Evolutionary conservation across 208 protist genomes (phyloP), one percentile per base, ranked within the genome.

Genomic region (Leptomonas seymouri): DNA sequence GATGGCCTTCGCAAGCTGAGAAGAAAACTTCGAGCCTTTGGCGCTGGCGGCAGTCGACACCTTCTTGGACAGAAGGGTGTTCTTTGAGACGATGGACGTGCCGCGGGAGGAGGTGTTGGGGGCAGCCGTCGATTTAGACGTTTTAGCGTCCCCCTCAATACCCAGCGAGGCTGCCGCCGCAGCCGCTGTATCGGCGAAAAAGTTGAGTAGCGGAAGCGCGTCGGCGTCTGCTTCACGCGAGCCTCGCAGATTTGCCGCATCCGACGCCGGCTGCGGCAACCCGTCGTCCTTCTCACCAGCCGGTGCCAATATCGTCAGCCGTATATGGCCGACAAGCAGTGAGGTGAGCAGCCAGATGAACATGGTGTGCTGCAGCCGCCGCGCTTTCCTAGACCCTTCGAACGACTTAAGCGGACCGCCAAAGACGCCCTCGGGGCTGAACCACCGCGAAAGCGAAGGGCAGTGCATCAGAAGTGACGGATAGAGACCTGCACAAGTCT

Each of bases 391-490:
- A 14, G 68, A 23, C 1, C 62, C 63, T 36, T 70, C 63, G 46
- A 70, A 48, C 1, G 30, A 41, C 21, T 53, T 48, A 3, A 18
- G 39, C 0, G 71, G 48, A 1, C 56, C 63, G 45, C 54, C 39
- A 55, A 76, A 76, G 48, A 76, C 31, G 57, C 74, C 74, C 16
- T 73, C 67, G 3, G 74, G 42, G 12, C 27, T 71, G 49, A 76
- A 71, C 71, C 71, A 76, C 25, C 70, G 46, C 7, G 56, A 51
- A 16, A 83, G 66, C 20, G 76, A 80, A 28, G 71, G 53, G 64
- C 87, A 93, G 66, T 91, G 85, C 12, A 61, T 74, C 14, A 94
- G 79, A 39, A 94, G 63, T 21, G 82, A 78, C 18, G 89, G 86
- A 55, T 84, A 80, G 16, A 91, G 77, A 15, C 89, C 89, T 7